Conservation (phyloP, 345 rosid genomes). For the Eucalyptus pauciflora region DNA sequence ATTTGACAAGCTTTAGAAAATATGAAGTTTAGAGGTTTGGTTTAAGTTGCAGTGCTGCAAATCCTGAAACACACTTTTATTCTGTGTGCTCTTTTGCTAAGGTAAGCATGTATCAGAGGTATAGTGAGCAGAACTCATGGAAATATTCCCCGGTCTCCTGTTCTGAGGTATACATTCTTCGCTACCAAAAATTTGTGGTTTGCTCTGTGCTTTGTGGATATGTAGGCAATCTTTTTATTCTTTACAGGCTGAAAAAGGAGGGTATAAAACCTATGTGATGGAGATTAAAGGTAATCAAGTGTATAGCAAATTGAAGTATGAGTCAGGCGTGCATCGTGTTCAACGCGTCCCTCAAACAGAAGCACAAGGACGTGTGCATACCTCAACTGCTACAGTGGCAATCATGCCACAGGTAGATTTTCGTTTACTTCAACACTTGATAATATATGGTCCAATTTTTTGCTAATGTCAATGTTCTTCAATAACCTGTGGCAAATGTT, state of each 20-base stretch:
- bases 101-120: conserved; percentile 90
- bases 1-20: neutral
- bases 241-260: conserved; percentile 84
- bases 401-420: conserved; percentile 89
- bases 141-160: conserved; percentile 47
- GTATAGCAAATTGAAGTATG: conserved; percentile 89
- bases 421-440: neutral
- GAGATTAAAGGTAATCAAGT: conserved; percentile 80
- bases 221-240: neutral
- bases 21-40: neutral
- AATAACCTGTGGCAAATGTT: neutral
- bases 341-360: conserved; percentile 98
- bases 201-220: neutral
- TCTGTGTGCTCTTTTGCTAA: conserved; percentile 7
- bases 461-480: neutral
- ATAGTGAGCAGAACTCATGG: conserved; percentile 79
- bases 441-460: neutral
- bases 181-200: neutral
- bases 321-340: conserved; percentile 94
- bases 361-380: conserved; percentile 90
- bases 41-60: neutral
- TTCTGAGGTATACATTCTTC: conserved; percentile 53
- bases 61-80: neutral
- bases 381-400: conserved; percentile 97
- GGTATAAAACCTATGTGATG: conserved; percentile 91